Evolutionary conservation across 495 filamentous ascomycete genomes (phyloP).

Genomic region (Penicillium chermesinum): DNA sequence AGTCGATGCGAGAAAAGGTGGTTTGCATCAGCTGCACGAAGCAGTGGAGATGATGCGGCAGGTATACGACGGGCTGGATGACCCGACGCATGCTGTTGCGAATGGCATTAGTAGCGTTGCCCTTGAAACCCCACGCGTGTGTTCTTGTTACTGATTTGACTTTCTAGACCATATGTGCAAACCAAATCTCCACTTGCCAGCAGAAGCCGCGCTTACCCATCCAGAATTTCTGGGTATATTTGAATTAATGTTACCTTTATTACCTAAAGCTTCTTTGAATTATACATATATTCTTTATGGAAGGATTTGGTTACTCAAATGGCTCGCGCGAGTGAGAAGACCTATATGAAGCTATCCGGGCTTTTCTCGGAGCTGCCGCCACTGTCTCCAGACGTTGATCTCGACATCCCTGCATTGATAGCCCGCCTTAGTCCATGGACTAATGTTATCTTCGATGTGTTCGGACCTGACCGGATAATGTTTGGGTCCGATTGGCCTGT

Average conservation of each 20-base stretch:
- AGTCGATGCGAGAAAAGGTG: slow-evolving; percentile 65
- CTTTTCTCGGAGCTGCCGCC: slow-evolving; percentile 67
- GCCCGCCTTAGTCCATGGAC: slow-evolving; percentile 57
- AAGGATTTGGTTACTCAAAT: slow-evolving; percentile 39
- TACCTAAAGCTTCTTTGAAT: no score
- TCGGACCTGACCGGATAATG: slow-evolving; percentile 69
- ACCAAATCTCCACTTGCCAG: slow-evolving; percentile 57
- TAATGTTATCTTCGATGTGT: slow-evolving; percentile 58
- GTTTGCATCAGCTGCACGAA: slow-evolving; percentile 66
- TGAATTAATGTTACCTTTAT: no score
- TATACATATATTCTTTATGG: no score
- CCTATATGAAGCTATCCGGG: slow-evolving; percentile 88
- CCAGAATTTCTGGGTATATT: slow-evolving; percentile 55
- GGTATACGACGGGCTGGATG: slow-evolving; percentile 47
- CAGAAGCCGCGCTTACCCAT: slow-evolving; percentile 40
- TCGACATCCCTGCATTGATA: slow-evolving; percentile 38
- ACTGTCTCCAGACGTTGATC: slow-evolving; percentile 25
- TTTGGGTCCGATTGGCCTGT: slow-evolving; percentile 91
- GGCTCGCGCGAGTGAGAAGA: slow-evolving; percentile 46
- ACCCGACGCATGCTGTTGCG: slow-evolving; percentile 55
- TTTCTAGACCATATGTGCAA: slow-evolving; percentile 91
- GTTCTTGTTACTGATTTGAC: no score
- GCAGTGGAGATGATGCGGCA: slow-evolving; percentile 65
- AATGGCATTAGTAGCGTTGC: slow-evolving; percentile 62
- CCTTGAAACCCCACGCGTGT: no score